A percentile compares a stretch with the other conserved stretches of the same genome.
Conservation (phyloP, 1,284 basidiomycete species). For the Ganoderma lingzhi region DNA sequence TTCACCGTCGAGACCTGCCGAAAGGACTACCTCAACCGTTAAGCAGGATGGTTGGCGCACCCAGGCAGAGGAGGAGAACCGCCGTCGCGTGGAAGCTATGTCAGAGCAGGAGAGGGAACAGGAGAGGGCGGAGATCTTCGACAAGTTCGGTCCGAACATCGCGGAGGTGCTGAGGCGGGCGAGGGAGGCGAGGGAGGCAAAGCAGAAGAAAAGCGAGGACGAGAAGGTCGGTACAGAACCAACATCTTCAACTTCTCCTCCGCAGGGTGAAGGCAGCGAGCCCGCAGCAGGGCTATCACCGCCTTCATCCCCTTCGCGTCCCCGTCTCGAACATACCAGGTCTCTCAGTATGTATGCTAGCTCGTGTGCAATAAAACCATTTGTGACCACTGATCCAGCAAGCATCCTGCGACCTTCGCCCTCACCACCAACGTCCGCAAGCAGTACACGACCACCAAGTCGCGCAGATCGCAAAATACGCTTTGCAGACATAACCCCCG, state of each 20-base stretch:
- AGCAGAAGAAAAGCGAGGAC: slow-evolving; percentile 16
- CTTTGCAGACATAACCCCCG: slow-evolving; percentile 60
- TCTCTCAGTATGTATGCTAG: slow-evolving; percentile 33
- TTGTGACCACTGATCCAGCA: slow-evolving; percentile 26
- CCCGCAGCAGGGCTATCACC: slow-evolving; percentile 22
- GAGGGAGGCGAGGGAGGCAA: slow-evolving; percentile 45
- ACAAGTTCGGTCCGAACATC: slow-evolving; percentile 71
- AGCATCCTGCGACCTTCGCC: slow-evolving; percentile 36
- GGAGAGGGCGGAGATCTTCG: slow-evolving; percentile 65
- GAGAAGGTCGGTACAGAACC: slow-evolving; percentile 25
- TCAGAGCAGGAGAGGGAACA: slow-evolving; percentile 52
- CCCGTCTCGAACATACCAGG: slow-evolving; percentile 32
- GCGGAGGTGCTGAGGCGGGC: slow-evolving; percentile 65
- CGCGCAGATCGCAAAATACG: slow-evolving; percentile 54
- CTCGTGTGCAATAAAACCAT: slow-evolving; percentile 21
- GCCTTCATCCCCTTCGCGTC: slow-evolving; percentile 24
- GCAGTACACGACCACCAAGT: slow-evolving; percentile 51
- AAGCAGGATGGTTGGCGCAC: slow-evolving; percentile 38
- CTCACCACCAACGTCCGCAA: slow-evolving; percentile 39
- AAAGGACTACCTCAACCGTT: no score
- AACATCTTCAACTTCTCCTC: slow-evolving; percentile 19
- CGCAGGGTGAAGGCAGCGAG: slow-evolving; percentile 16
- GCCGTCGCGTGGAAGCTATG: slow-evolving; percentile 53
- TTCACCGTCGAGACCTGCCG: background rate
- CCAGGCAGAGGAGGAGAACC: slow-evolving; percentile 53